Evolutionary conservation across 176 grass and related monocot genomes (phyloP), one percentile per base, ranked within the genome.

Genomic region (Carex myosuroides): DNA sequence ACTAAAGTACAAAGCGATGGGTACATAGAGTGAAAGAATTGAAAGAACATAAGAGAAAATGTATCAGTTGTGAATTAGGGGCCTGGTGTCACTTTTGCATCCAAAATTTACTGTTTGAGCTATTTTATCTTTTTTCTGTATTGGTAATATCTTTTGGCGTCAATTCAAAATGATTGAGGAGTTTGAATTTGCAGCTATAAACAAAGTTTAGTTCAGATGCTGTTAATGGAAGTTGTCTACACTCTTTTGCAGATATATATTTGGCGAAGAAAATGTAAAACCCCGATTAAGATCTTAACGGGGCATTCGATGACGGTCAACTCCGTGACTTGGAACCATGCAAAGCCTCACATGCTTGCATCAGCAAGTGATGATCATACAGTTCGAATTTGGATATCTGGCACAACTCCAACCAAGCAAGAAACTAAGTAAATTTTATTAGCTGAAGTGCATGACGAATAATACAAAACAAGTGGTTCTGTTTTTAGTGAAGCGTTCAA

Each of bases 291-390:
- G 82, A 79, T 95, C 46, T 80, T 99, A 81, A 80, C 68, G 30
- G 96, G 93, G 18, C 96, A 99, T 82, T 87, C 88, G 2, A 88
- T 84, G 86, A 95, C 87, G 0, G 96, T 99, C 32, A 99, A 95
- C 54, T 94, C 93, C 56, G 93, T 95, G 17, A 89, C 87, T 59
- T 99, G 96, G 96, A 99, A 99, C 84, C 93, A 91, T 65, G 50
- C 20, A 2, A 98, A 76, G 67, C 91, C 96, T 33, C 88, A 90
- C 79, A 92, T 98, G 92, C 53, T 98, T 79, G 96, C 93, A 66
- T 98, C 96, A 8, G 93, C 96, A 37, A 98, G 96, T 41, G 96
- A 98, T 85, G 93, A 95, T 39, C 69, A 57, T 39, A 99, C 96
- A 60, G 81, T 99, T 85, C 80, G 96, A 54, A 94, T 95, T 78